These are phyloP conservation scores for Dipodascus geniculatus DNA, from an alignment of 805 yeast genomes.

Conservation along the genomic window DNA sequence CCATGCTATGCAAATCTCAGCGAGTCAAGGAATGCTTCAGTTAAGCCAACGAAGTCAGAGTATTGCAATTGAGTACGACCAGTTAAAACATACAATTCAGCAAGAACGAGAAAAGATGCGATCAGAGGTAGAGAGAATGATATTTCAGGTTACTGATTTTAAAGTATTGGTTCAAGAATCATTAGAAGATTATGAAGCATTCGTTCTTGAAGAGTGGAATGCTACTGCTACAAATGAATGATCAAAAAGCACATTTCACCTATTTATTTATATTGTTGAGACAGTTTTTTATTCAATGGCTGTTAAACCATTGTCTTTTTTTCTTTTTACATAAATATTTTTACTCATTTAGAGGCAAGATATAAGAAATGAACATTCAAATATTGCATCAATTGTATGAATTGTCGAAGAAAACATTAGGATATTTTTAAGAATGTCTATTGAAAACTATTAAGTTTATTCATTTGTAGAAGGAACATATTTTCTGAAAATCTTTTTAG, in stretches of 20 bases:
- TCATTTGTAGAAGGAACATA: too few relatives aligned
- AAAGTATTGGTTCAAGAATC: conserved; percentile 56
- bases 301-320: too few relatives aligned
- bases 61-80: conserved; percentile 41
- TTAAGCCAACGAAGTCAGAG: conserved; percentile 39
- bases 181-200: conserved; percentile 43
- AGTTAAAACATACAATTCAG: conserved; percentile 35
- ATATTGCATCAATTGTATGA: background rate
- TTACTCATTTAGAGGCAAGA: too few relatives aligned
- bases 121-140: conserved; percentile 42
- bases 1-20: conserved; percentile 35
- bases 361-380: background rate
- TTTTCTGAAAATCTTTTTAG: background rate
- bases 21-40: conserved; percentile 39
- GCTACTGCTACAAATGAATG: background rate
- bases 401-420: too few relatives aligned
- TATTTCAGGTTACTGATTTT: conserved; percentile 50
- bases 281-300: background rate
- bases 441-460: too few relatives aligned
- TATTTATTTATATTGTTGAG: background rate
- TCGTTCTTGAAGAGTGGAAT: background rate
- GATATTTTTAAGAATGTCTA: too few relatives aligned
- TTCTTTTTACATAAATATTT: too few relatives aligned
- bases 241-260: background rate
- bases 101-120: conserved; percentile 38